Evolutionary conservation across 2,329 filamentous ascomycete genomes (phyloP), one percentile per base, ranked within the genome.

Genomic region (Phialophora macrospora): DNA sequence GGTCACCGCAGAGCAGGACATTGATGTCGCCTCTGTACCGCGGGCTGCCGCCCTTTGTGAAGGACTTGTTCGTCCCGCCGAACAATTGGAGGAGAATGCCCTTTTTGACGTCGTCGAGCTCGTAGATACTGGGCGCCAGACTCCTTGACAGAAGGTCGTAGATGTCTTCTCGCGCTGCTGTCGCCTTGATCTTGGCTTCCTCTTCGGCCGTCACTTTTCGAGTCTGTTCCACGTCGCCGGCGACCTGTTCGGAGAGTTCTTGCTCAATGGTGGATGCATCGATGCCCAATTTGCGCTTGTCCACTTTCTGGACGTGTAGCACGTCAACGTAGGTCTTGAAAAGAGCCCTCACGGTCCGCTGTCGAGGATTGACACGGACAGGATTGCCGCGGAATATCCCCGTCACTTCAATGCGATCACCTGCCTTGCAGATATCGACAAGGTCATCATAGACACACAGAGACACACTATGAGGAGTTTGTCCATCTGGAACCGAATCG

Each of bases 291-390:
- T 95, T 90, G 79, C 93, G 95, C 80, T 93, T 94, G 79, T 99
- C 94, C 2, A 96, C 91, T 78, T 99, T 99, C 75, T 98, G 93
- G 48, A 98, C 91, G 74, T 99, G 95, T 54, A 98, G 80, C 55
- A 94, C 92, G 78, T 99, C 95, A 60, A 99, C 90, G 71, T 97
- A 99, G 0, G 95, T 99, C 83, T 98, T 99, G 85, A 97, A 97
- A 46, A 99, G 88, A 69, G 92, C 91, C 83, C 97, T 98, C 75
- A 98, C 88, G 0, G 92, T 91, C 68, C 95, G 85, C 80, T 97
- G 93, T 22, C 93, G 89, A 24, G 95, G 94, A 75, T 98, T 99
- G 68, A 98, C 88, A 22, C 95, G 90, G 60, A 99, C 93, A 55
- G 94, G 92, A 71, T 91, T 97, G 75, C 93, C 93, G 70, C 95